These are phyloP conservation scores for Hyaloperonospora arabidopsidis DNA, from an alignment of 352 stramenopile genomes.

Conservation along the genomic window DNA sequence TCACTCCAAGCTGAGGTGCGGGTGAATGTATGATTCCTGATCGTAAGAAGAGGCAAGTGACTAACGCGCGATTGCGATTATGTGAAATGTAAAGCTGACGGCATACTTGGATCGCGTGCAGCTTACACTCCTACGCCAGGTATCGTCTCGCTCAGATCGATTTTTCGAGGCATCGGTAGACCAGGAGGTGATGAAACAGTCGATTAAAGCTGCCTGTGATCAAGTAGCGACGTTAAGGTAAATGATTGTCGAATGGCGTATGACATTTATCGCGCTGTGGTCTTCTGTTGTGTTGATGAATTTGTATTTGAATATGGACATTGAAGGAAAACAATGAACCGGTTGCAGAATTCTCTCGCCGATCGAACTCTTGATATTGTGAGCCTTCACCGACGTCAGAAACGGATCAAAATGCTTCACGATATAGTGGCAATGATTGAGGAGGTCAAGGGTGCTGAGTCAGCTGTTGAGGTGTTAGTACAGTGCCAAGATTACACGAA, in stretches of 20 bases:
- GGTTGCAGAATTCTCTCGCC: slow-evolving; percentile 64
- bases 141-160: slow-evolving; percentile 74
- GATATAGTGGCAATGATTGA: slow-evolving; percentile 81
- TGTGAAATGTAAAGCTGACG: slow-evolving; percentile 37
- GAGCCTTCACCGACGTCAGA: slow-evolving; percentile 75
- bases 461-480: slow-evolving; percentile 72
- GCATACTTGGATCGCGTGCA: slow-evolving; percentile 79
- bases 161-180: slow-evolving; percentile 82
- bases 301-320: background rate
- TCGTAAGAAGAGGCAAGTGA: background rate
- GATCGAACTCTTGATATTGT: slow-evolving; percentile 84
- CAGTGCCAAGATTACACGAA: slow-evolving; percentile 80
- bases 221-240: slow-evolving; percentile 74
- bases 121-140: slow-evolving; percentile 76
- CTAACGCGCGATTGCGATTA: slow-evolving; percentile 4
- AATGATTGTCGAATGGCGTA: slow-evolving; percentile 1
- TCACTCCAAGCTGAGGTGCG: slow-evolving; percentile 66
- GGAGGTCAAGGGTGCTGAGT: slow-evolving; percentile 77
- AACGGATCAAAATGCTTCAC: slow-evolving; percentile 72
- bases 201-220: slow-evolving; percentile 66
- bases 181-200: slow-evolving; percentile 83
- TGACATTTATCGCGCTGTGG: too few species aligned
- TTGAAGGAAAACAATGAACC: slow-evolving; percentile 71
- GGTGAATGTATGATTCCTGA: background rate
- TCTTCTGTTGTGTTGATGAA: background rate